Base-by-base conservation (phyloP, 1,139 yeast species). In the Ashbya aceris region DNA sequence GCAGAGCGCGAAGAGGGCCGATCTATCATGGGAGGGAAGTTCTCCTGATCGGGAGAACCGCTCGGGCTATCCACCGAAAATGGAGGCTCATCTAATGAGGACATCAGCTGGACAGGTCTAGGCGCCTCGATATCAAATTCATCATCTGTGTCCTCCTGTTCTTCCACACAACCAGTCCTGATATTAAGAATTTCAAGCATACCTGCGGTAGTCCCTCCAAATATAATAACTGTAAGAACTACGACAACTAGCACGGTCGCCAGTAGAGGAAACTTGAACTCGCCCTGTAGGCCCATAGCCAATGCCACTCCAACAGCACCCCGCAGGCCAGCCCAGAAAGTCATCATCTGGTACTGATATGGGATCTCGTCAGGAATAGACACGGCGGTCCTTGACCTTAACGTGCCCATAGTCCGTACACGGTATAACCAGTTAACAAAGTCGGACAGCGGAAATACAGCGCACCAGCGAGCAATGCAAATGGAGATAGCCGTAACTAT, bases 261-360 rank as follows among this genome's bases (percentile, higher is more conserved):
- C 45, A 91, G 68, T 41, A 93, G 66, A 0, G 96, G 80, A 64
- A 83, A 81, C 50, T 91, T 93, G 42, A 86, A 81, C 58, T 89
- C 96, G 46, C 98, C 98, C 63, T 85, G 95, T 39, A 93, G 69
- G 2, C 98, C 98, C 78, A 94, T 89, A 0, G 98, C 98, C 55
- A 93, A 73, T 0, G 98, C 99, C 2, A 93, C 99, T 51, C 99
- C 99, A 30, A 93, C 99, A 1, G 99, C 99, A 46, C 99, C 99
- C 58, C 99, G 73, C 46, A 93, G 70, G 5, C 99, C 99, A 1
- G 98, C 98, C 99, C 99, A 93, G 64, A 93, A 93, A 38, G 93
- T 85, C 98, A 93, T 91, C 86, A 89, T 86, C 65, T 93, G 98
- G 62, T 93, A 93, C 46, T 84, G 86, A 54, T 86, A 93, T 17